These are phyloP conservation scores for Geoglossum cookeanum DNA, from an alignment of 2,329 filamentous ascomycete species.

Conservation along the genomic window DNA sequence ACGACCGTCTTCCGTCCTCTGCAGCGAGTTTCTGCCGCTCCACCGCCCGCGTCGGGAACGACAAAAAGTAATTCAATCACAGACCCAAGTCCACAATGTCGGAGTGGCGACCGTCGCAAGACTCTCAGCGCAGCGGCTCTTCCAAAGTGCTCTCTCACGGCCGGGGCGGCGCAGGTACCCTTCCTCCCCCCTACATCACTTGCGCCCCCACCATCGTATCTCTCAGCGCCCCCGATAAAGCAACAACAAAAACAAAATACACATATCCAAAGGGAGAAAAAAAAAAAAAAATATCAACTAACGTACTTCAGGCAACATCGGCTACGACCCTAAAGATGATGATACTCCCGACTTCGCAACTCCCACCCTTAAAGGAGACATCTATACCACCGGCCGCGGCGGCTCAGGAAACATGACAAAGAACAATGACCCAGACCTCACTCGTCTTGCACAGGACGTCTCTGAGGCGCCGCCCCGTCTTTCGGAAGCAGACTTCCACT, in stretches of 20 bases:
- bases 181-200: slow-evolving; percentile 2
- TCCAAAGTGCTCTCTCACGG: slow-evolving; percentile 38
- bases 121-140: slow-evolving; percentile 1
- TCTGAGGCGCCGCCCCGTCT: slow-evolving; percentile 25
- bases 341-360: slow-evolving; percentile 44
- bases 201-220: neutral
- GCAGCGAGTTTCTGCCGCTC: neutral
- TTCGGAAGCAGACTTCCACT: neutral
- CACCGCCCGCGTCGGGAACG: neutral
- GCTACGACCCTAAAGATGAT: slow-evolving; percentile 18
- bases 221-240: neutral
- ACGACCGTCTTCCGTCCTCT: too few species aligned
- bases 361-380: slow-evolving; percentile 61
- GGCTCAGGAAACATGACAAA: slow-evolving; percentile 79
- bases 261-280: neutral
- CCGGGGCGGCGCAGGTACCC: slow-evolving; percentile 51
- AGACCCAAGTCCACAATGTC: neutral
- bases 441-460: slow-evolving; percentile 69
- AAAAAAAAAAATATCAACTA: neutral
- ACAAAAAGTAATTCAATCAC: too few species aligned
- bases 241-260: neutral
- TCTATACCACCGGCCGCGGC: slow-evolving; percentile 78
- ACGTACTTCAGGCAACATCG: slow-evolving; percentile 26
- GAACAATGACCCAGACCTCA: slow-evolving; percentile 46
- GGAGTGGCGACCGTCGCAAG: neutral